Conservation (phyloP, 2,329 filamentous ascomycete species). For the Fusarium sp. region DNA sequence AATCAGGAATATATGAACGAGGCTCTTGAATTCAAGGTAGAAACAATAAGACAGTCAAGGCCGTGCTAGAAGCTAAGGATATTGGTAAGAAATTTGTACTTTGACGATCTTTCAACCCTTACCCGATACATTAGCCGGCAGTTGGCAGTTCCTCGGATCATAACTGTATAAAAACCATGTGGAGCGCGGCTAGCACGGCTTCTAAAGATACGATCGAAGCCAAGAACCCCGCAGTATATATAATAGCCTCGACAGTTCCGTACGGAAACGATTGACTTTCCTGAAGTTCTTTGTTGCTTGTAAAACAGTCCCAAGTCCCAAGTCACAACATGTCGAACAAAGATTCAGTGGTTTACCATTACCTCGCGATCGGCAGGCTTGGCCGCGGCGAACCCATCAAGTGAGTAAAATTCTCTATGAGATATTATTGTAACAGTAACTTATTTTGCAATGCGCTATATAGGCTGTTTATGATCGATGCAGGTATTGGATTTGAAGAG, state of each 20-base stretch:
- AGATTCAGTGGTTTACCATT: constrained; percentile 12
- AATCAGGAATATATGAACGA: too few species aligned
- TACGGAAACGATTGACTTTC: neutral
- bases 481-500: constrained; percentile 6
- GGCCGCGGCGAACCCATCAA: constrained; percentile 22
- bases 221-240: constrained; percentile 9
- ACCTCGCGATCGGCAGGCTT: constrained; percentile 27
- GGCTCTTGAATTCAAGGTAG: too few species aligned
- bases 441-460: rapidly evolving
- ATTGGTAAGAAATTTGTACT: neutral
- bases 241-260: neutral
- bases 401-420: neutral
- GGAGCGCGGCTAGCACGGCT: neutral
- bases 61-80: too few species aligned
- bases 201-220: neutral
- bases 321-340: neutral
- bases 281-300: neutral
- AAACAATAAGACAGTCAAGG: too few species aligned
- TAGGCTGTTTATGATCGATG: constrained; percentile 13
- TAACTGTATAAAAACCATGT: neutral
- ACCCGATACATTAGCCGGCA: neutral
- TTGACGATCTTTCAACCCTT: too few species aligned
- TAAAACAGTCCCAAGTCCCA: rapidly evolving
- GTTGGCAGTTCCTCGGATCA: neutral
- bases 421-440: rapidly evolving